Evolutionary conservation across 768 basidiomycete genomes (phyloP).

Genomic region (Sarcomyxa edulis): DNA sequence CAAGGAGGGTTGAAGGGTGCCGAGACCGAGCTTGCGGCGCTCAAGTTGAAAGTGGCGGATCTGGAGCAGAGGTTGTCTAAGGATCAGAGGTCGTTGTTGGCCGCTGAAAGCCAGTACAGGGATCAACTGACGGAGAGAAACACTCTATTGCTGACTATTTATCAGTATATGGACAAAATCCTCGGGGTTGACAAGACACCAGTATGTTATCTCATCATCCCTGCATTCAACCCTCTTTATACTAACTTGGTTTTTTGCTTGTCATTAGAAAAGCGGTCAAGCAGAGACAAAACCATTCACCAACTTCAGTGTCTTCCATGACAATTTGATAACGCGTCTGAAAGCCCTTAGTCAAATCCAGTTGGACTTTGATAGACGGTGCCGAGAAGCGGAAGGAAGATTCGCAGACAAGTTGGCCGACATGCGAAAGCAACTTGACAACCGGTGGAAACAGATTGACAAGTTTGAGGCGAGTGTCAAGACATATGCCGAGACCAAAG

Average conservation of each 20-base stretch:
- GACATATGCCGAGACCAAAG: conserved; percentile 74
- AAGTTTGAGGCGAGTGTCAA: conserved; percentile 87
- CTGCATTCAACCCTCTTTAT: background rate
- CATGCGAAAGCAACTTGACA: conserved; percentile 83
- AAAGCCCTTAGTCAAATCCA: conserved; percentile 83
- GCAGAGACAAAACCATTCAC: conserved; percentile 90
- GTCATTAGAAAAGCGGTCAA: conserved; percentile 64
- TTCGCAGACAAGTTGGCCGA: conserved; percentile 71
- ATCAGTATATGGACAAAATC: conserved; percentile 94
- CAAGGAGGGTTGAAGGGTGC: conserved; percentile 57
- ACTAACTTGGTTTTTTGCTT: background rate
- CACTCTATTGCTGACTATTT: conserved; percentile 85
- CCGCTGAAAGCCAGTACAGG: conserved; percentile 75
- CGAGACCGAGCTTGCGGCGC: conserved; percentile 59
- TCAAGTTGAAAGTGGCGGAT: conserved; percentile 62
- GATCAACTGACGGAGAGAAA: conserved; percentile 94
- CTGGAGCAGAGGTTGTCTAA: conserved; percentile 78
- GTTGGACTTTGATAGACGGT: conserved; percentile 78
- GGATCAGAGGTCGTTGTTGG: conserved; percentile 69
- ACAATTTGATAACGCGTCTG: conserved; percentile 85
- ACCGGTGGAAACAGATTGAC: conserved; percentile 88
- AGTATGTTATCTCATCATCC: conserved; percentile 37
- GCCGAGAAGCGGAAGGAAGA: conserved; percentile 70
- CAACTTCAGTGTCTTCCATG: conserved; percentile 91
- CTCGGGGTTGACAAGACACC: conserved; percentile 84